phyloP scores from a whole-genome alignment of 129 eudicot species.

The Sambucus nigra region DNA sequence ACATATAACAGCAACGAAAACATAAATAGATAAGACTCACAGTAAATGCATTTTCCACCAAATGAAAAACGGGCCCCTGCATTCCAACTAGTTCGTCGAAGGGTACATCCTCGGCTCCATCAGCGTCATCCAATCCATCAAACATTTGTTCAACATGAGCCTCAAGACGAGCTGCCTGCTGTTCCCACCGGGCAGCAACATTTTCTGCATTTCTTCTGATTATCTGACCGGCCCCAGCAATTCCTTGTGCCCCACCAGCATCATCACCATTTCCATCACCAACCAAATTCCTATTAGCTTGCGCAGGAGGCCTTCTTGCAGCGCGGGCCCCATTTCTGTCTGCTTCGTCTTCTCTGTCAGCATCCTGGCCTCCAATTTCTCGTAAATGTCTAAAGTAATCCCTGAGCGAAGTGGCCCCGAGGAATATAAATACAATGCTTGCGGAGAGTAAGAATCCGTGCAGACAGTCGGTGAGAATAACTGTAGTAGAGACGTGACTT shows the following conservation, averaged over 20 bases:
- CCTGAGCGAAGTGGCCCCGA: conserved; percentile 79
- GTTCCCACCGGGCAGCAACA: conserved; percentile 95
- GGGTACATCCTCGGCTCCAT: conserved; percentile 97
- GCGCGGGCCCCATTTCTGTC: conserved; percentile 88
- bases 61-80: conserved; percentile 95
- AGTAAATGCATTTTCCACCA: conserved; percentile 96
- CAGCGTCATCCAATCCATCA: conserved; percentile 98
- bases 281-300: conserved; percentile 51
- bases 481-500: conserved; percentile 67
- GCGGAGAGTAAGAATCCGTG: conserved; percentile 92
- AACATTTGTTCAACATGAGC: conserved; percentile 97
- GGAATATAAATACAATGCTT: conserved; percentile 85
- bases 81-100: conserved; percentile 96
- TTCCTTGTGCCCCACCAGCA: conserved; percentile 69
- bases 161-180: conserved; percentile 97
- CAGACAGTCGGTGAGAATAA: conserved; percentile 77
- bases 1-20: background rate
- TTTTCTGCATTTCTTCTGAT: conserved; percentile 92
- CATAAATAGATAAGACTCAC: conserved; percentile 34
- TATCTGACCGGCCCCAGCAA: conserved; percentile 89
- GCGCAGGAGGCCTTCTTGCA: conserved; percentile 70
- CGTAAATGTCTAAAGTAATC: conserved; percentile 85
- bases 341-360: conserved; percentile 74
- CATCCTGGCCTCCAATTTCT: conserved; percentile 86
- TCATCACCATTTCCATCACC: conserved; percentile 79